Conservation (phyloP, 768 basidiomycete genomes). For the Dacryopinax primogenitus region DNA sequence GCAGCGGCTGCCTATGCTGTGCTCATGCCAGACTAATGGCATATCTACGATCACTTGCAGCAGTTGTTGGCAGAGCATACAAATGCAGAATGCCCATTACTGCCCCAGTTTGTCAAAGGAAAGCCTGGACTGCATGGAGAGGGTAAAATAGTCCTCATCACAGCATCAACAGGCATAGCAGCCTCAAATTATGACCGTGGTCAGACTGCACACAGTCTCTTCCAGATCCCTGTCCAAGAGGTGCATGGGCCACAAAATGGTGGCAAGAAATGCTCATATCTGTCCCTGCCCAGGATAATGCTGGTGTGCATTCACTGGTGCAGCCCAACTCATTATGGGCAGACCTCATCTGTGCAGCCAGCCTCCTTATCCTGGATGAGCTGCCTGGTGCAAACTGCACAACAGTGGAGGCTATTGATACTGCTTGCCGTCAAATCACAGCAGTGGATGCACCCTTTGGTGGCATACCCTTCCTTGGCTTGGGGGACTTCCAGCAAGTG, state of each 20-base stretch:
- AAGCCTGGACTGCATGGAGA: conserved; percentile 28
- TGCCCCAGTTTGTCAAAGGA: conserved; percentile 29
- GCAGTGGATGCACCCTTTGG: conserved; percentile 27
- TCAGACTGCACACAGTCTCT: conserved; percentile 30
- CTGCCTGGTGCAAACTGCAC: conserved; percentile 33
- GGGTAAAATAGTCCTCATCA: conserved; percentile 27
- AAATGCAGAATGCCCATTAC: too few species aligned
- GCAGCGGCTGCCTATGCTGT: conserved; percentile 14
- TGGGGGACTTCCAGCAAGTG: conserved; percentile 34
- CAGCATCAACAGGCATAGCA: conserved; percentile 32
- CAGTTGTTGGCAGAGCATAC: too few species aligned
- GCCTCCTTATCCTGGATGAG: conserved; percentile 34
- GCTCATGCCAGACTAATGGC: conserved; percentile 22
- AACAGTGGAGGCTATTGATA: conserved; percentile 28
- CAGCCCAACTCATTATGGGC: conserved; percentile 21
- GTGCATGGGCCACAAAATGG: conserved; percentile 19
- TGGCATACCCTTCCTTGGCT: conserved; percentile 28
- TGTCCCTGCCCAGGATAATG: conserved; percentile 20
- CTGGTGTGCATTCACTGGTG: conserved; percentile 27
- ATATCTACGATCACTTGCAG: conserved; percentile 21
- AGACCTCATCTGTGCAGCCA: conserved; percentile 26
- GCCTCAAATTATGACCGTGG: conserved; percentile 33
- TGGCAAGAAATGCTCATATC: background rate
- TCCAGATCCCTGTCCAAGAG: conserved; percentile 30
- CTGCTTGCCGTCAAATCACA: conserved; percentile 25